Evolutionary conservation across 257 asterid species (phyloP).

Genomic region (Solanum dulcamara): DNA sequence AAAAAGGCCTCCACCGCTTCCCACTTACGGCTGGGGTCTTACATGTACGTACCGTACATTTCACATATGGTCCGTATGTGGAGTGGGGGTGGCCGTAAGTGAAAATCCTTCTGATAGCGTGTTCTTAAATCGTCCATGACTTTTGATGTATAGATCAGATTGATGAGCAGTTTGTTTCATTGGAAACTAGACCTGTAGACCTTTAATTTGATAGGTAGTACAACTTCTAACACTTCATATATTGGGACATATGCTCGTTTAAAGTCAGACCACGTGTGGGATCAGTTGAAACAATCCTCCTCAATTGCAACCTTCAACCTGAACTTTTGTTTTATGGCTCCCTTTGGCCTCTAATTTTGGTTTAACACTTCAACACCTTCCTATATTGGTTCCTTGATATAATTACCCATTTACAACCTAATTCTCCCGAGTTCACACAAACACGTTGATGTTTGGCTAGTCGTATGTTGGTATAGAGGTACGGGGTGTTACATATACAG

Average conservation of each 20-base stretch:
- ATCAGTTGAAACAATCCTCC: background rate
- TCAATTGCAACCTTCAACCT: background rate
- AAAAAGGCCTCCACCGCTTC: background rate
- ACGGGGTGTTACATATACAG: background rate
- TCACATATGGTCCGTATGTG: background rate
- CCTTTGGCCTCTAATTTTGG: background rate
- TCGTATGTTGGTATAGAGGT: background rate
- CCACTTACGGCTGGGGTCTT: background rate
- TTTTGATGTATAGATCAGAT: background rate
- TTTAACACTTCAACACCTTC: background rate
- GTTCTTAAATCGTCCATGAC: background rate
- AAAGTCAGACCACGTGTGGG: background rate
- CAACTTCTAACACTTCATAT: background rate
- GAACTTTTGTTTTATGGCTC: background rate
- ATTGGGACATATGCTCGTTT: background rate
- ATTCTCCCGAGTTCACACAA: background rate
- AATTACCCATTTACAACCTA: background rate
- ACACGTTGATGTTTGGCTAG: background rate
- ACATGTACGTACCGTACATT: background rate
- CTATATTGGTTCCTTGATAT: background rate
- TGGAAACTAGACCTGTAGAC: background rate
- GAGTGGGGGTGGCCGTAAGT: background rate
- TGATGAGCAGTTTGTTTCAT: background rate
- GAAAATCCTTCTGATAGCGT: background rate
- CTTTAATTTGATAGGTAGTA: background rate